Percentiles rank a stretch among this genome's conserved stretches.
Conservation (phyloP, 78 protist species). For the Bigelowiella natans region DNA sequence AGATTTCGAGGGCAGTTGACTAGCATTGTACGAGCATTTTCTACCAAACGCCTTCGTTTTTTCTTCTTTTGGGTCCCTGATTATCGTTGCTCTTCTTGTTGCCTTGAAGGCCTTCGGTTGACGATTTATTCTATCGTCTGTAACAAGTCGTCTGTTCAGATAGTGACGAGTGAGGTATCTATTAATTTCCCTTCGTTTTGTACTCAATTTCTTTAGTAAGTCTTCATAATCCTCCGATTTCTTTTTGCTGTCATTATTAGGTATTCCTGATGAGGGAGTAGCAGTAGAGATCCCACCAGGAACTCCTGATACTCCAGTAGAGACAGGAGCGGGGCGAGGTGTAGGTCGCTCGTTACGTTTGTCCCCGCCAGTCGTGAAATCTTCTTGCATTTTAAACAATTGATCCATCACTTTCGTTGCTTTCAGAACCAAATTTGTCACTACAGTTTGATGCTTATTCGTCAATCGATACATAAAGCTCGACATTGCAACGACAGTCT, state of each 20-base stretch:
- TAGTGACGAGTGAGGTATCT: background rate
- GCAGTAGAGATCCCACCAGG: background rate
- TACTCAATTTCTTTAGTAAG: background rate
- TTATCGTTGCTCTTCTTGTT: too few relatives aligned
- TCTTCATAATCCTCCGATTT: background rate
- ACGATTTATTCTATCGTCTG: too few relatives aligned
- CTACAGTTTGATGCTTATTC: background rate
- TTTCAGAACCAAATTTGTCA: background rate
- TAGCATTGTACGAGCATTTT: too few relatives aligned
- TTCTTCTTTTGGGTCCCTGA: too few relatives aligned
- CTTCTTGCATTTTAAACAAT: background rate
- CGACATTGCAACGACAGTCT: background rate
- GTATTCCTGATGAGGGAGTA: background rate
- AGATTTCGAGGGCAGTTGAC: too few relatives aligned
- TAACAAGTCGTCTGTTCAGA: background rate
- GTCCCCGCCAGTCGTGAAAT: too few relatives aligned
- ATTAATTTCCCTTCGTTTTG: background rate
- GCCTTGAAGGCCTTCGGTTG: too few relatives aligned
- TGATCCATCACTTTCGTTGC: background rate
- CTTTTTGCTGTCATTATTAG: background rate
- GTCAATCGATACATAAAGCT: background rate
- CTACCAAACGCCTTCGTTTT: too few relatives aligned
- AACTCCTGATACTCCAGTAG: too few relatives aligned
- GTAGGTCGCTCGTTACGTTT: too few relatives aligned
- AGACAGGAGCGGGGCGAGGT: too few relatives aligned